phyloP scores from a whole-genome alignment of 2,329 filamentous ascomycete genomes.

The Neurospora sp. region DNA sequence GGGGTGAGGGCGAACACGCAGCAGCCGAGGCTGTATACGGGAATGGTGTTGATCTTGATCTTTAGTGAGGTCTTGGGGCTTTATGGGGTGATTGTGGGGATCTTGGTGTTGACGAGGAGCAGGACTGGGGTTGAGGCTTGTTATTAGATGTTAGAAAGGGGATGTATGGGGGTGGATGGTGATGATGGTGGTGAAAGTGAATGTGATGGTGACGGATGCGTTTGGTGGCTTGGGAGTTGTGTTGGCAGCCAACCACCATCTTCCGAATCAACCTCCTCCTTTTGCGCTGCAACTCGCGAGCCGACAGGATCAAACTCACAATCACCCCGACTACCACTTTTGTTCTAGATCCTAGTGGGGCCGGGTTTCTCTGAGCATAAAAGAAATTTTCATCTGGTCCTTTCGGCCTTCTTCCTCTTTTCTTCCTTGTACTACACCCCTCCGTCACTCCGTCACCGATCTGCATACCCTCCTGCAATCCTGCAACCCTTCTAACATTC shows the following conservation, averaged over 20 bases:
- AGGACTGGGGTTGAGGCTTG: constrained; percentile 27
- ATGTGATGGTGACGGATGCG: background rate
- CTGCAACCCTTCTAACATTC: background rate
- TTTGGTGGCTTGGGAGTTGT: background rate
- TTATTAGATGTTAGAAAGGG: constrained; percentile 8
- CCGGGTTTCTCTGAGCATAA: background rate
- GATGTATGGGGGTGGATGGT: background rate
- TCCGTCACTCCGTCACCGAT: background rate
- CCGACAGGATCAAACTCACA: background rate
- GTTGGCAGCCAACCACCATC: background rate
- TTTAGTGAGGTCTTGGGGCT: constrained; percentile 90
- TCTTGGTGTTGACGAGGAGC: constrained; percentile 37
- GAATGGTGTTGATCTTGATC: constrained; percentile 99
- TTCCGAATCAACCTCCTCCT: background rate
- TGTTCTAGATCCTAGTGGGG: background rate
- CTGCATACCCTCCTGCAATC: background rate
- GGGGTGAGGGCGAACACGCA: constrained; percentile 78
- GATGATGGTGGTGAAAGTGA: background rate
- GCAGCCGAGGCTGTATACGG: constrained; percentile 80
- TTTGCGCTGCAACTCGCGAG: background rate
- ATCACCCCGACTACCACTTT: background rate
- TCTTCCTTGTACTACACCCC: background rate
- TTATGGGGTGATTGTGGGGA: constrained; percentile 37
- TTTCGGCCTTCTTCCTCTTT: background rate
- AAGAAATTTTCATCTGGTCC: background rate